Percentiles rank a stretch among this genome's conserved stretches.
Evolutionary conservation across 2,329 filamentous ascomycete species (phyloP).

Genomic region (Colletotrichum orbiculare): DNA sequence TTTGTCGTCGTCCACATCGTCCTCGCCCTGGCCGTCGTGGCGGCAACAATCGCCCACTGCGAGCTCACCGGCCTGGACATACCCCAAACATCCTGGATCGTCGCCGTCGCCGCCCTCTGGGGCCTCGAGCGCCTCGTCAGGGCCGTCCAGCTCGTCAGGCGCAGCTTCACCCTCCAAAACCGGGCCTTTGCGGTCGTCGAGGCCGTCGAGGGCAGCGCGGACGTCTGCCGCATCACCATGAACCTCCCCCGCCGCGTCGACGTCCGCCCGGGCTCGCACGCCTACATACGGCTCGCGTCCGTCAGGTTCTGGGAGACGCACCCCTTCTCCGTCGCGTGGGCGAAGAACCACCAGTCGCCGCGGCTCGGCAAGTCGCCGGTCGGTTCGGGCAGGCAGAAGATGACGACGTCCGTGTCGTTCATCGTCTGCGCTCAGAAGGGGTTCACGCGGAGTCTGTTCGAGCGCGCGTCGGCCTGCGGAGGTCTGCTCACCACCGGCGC

Average conservation of each 20-base stretch:
- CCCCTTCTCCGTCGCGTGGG: conserved; percentile 46
- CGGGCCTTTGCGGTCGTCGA: conserved; percentile 60
- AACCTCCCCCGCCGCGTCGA: conserved; percentile 59
- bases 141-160: conserved; percentile 57
- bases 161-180: conserved; percentile 50
- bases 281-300: conserved; percentile 62
- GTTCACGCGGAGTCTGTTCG: conserved; percentile 73
- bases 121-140: conserved; percentile 62
- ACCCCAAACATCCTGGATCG: conserved; percentile 66
- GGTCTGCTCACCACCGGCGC: conserved; percentile 63
- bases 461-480: conserved; percentile 62
- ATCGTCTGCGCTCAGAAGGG: conserved; percentile 74
- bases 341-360: conserved; percentile 59
- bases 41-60: background rate
- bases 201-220: conserved; percentile 55
- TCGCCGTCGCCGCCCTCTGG: conserved; percentile 69
- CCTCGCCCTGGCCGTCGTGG: background rate
- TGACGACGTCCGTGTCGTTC: conserved; percentile 60
- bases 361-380: conserved; percentile 44
- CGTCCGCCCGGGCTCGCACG: conserved; percentile 62
- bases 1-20: conserved; percentile 5
- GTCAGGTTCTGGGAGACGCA: conserved; percentile 48
- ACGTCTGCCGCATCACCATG: conserved; percentile 62
- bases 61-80: conserved; percentile 41
- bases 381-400: conserved; percentile 40